Conservation (phyloP, 2,329 filamentous ascomycete species). For the Teratosphaeria destructans region DNA sequence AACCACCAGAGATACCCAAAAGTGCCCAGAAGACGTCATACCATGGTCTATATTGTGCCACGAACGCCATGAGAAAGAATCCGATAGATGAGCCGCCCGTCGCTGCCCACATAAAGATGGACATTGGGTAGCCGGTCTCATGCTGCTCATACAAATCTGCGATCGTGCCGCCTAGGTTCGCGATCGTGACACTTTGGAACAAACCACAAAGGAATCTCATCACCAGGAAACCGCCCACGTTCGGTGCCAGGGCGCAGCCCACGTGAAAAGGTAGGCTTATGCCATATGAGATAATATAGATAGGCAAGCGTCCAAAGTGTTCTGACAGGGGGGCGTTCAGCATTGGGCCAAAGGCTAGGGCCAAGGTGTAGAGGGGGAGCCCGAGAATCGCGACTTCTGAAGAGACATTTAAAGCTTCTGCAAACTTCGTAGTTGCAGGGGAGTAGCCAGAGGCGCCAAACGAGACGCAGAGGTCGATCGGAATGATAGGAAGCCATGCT, state of each 20-base stretch:
- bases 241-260: constrained; percentile 32
- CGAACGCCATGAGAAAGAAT: constrained; percentile 33
- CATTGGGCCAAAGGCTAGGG: constrained; percentile 28
- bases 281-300: constrained; percentile 25
- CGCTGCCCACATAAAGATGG: constrained; percentile 32
- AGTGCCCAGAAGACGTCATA: constrained; percentile 8
- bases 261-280: constrained; percentile 34
- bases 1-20: constrained; percentile 6
- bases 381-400: constrained; percentile 34
- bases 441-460: constrained; percentile 40
- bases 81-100: constrained; percentile 32
- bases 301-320: constrained; percentile 6
- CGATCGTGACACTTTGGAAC: constrained; percentile 24
- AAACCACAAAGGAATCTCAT: constrained; percentile 36
- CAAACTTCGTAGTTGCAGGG: constrained; percentile 31
- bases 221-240: constrained; percentile 31
- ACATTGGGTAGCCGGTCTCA: constrained; percentile 32
- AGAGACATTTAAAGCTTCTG: constrained; percentile 31
- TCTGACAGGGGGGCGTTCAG: constrained; percentile 7
- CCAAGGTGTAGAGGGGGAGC: constrained; percentile 34
- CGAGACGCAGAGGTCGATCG: constrained; percentile 6
- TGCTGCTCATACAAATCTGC: constrained; percentile 37
- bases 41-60: constrained; percentile 8
- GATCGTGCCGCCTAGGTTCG: constrained; percentile 25
- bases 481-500: constrained; percentile 6